Base-by-base conservation (phyloP, 2,329 filamentous ascomycete genomes). In the Colletotrichum sp. region DNA sequence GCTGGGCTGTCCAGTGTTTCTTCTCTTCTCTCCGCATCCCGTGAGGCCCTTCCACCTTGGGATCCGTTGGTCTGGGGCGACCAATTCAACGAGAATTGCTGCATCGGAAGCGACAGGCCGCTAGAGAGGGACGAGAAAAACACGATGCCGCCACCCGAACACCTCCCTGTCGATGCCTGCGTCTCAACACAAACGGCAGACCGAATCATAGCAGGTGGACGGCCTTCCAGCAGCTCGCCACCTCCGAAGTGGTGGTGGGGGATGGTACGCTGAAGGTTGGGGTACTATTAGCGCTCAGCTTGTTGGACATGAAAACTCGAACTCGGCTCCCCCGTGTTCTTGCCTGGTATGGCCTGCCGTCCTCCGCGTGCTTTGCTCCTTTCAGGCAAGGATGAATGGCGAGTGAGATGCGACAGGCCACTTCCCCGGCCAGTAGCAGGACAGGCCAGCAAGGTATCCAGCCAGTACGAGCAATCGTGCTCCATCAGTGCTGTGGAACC, bases 11-110 rank as follows among this genome's bases (percentile, higher is more conserved):
- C 38, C 38, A n/a, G 38, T 57, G 58, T 31, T 18, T 47, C 12
- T 64, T 31, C 38, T 47, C 12, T 64, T n/a, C 61, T 27, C 24
- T 29, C n/a, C 36, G 13, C 33, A 29, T 31, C n/a, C 54, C 43
- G 29, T 29, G 55, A 2, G 13, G 24, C 29, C 38, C 38, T 47
- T 47, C 18, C 38, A 16, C 36, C 55, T 31, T 18, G 38, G 38
- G 38, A 47, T 51, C 5, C 33, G n/a, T 33, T 62, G 57, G 54
- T 43, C 57, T 68, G 38, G n/a, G 24, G 47, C 68, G 73, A 71
- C 29, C 61, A 75, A 72, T 76, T 76, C 67, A 70, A 76, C 73
- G 70, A 76, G 73, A 75, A 74, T 72, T 74, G 63, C 55, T 67
- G 66, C 71, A 66, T 66, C 57, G 57, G 43, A 38, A 47, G 24